Evolutionary conservation across 495 filamentous ascomycete genomes (phyloP).

Genomic region (Penicillium daleae): DNA sequence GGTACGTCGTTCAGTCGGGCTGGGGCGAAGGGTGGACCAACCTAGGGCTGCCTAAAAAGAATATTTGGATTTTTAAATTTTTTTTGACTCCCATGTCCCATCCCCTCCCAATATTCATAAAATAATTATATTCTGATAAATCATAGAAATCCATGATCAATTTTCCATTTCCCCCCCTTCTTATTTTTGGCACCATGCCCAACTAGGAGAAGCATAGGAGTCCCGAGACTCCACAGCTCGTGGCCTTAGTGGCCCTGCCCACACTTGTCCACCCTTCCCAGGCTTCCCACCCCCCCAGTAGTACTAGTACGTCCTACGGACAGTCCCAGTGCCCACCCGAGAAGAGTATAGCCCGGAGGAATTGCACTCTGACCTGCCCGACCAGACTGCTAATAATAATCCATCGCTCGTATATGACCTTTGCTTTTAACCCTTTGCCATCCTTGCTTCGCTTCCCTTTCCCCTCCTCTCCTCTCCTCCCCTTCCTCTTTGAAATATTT

Average conservation of each 20-base stretch:
- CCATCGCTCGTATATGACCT: constrained; percentile 23
- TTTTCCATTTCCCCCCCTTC: constrained; percentile 15
- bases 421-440: constrained; percentile 36
- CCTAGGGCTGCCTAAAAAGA: constrained; percentile 1
- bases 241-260: constrained; percentile 18
- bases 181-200: constrained; percentile 4
- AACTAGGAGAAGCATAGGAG: constrained; percentile 13
- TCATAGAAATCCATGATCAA: constrained; percentile 9
- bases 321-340: too few relatives aligned
- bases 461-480: constrained; percentile 25
- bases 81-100: neutral
- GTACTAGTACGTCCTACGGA: too few relatives aligned
- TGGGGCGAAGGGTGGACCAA: constrained; percentile 11
- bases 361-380: constrained; percentile 34
- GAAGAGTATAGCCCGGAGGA: neutral
- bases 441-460: constrained; percentile 30
- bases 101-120: constrained; percentile 5
- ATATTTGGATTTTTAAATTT: neutral
- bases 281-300: neutral
- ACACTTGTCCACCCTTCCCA: neutral
- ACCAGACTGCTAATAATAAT: constrained; percentile 36
- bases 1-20: constrained; percentile 4
- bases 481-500: constrained; percentile 18
- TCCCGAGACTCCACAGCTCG: constrained; percentile 27
- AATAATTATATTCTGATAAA: neutral